Evolutionary conservation across 163 green algal species (phyloP).

Genomic region (Scenedesmus sp.): DNA sequence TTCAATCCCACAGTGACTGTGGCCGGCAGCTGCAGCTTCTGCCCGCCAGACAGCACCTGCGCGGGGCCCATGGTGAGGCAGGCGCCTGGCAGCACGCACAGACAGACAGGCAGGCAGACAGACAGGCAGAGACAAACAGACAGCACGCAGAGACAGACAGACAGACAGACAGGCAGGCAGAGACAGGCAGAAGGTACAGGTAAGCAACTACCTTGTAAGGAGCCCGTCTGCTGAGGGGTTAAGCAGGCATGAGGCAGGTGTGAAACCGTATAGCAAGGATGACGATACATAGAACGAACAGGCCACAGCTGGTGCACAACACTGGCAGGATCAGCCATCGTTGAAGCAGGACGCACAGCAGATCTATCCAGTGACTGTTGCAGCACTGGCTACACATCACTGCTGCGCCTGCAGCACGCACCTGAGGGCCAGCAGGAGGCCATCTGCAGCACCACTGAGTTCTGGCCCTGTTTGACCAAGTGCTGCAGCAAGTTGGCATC

Average conservation of each 20-base stretch:
- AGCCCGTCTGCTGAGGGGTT: too few relatives aligned
- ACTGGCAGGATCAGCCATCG: too few relatives aligned
- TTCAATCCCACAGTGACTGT: constrained; percentile 36
- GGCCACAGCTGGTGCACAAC: too few relatives aligned
- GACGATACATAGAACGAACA: too few relatives aligned
- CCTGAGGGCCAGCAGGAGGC: constrained; percentile 24
- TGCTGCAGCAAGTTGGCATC: constrained; percentile 38
- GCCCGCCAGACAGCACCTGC: constrained; percentile 19
- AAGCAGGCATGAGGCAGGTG: too few relatives aligned
- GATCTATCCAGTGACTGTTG: neutral
- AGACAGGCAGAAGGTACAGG: too few relatives aligned
- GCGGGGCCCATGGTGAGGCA: constrained; percentile 30
- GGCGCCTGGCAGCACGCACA: neutral
- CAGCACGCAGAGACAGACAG: neutral
- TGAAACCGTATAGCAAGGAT: too few relatives aligned
- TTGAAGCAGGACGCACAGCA: neutral
- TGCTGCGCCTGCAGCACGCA: neutral
- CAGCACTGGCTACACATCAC: neutral
- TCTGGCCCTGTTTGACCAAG: constrained; percentile 39
- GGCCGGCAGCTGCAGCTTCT: constrained; percentile 14
- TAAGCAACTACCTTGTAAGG: too few relatives aligned
- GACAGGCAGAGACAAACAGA: neutral
- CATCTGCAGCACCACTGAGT: constrained; percentile 45
- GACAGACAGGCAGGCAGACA: neutral
- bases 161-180: too few relatives aligned